A percentile compares a stretch with the other conserved stretches of the same genome.
phyloP scores from a whole-genome alignment of 768 basidiomycete genomes.

The Russula earlei region DNA sequence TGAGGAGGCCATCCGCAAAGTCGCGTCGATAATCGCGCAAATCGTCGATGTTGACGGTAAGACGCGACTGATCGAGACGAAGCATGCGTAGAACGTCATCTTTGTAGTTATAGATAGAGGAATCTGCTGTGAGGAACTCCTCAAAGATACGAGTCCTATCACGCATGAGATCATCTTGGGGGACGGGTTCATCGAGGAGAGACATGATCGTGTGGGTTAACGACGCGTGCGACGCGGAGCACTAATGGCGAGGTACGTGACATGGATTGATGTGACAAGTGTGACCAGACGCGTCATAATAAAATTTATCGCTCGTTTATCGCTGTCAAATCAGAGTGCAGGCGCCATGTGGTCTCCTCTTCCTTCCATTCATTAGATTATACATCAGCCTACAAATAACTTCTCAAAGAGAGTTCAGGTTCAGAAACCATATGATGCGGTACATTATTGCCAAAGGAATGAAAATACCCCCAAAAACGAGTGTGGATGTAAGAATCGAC shows the following conservation, averaged over 20 bases:
- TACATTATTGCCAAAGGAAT: background rate
- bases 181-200: slow-evolving; percentile 43
- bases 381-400: background rate
- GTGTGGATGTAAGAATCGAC: background rate
- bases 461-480: background rate
- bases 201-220: slow-evolving; percentile 25
- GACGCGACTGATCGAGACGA: slow-evolving; percentile 71
- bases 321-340: no score
- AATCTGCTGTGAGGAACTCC: slow-evolving; percentile 69
- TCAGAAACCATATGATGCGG: background rate
- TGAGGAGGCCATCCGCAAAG: slow-evolving; percentile 79
- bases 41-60: slow-evolving; percentile 94
- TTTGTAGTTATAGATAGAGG: slow-evolving; percentile 67
- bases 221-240: no score
- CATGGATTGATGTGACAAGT: slow-evolving; percentile 11
- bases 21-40: slow-evolving; percentile 87
- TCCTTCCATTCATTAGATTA: background rate
- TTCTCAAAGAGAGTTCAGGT: background rate
- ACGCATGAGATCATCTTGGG: slow-evolving; percentile 61
- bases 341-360: background rate
- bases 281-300: slow-evolving; percentile 19
- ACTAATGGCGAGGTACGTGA: background rate
- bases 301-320: no score
- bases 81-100: slow-evolving; percentile 80
- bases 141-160: slow-evolving; percentile 74